phyloP scores from a whole-genome alignment of 2,329 filamentous ascomycete species.

The Magnaporthiopsis rhizophila region DNA sequence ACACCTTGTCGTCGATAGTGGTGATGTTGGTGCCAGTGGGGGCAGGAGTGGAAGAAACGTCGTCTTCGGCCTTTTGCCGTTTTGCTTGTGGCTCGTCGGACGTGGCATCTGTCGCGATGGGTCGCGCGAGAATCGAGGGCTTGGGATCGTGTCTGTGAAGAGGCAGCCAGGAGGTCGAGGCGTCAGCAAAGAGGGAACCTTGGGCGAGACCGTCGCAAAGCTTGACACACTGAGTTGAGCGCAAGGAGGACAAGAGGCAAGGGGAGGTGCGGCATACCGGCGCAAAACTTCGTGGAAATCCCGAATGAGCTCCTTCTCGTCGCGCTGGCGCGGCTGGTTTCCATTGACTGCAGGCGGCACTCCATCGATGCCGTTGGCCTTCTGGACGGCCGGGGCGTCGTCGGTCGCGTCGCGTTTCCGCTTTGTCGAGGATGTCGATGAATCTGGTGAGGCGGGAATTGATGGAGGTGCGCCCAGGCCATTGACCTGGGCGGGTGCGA shows the following conservation, averaged over 20 bases:
- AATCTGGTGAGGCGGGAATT: constrained; percentile 20
- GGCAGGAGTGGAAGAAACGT: constrained; percentile 25
- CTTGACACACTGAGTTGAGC: background rate
- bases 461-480: constrained; percentile 19
- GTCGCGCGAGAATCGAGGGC: constrained; percentile 47
- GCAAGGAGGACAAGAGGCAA: constrained; percentile 8
- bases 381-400: constrained; percentile 19
- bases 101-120: constrained; percentile 34
- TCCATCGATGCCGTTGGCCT: constrained; percentile 17
- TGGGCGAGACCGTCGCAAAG: background rate
- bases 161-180: background rate
- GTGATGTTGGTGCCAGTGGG: constrained; percentile 17
- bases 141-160: constrained; percentile 42
- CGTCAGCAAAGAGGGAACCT: background rate
- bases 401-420: constrained; percentile 49
- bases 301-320: constrained; percentile 29
- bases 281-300: constrained; percentile 34
- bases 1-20: constrained; percentile 47
- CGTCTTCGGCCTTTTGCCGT: constrained; percentile 47
- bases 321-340: constrained; percentile 8
- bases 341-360: constrained; percentile 17
- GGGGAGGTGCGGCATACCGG: constrained; percentile 26
- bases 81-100: constrained; percentile 49
- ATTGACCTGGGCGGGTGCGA: constrained; percentile 21
- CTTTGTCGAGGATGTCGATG: constrained; percentile 32